These are phyloP conservation scores for Nelumbo lutea DNA, from an alignment of 164 flowering plant species.

Conservation along the genomic window DNA sequence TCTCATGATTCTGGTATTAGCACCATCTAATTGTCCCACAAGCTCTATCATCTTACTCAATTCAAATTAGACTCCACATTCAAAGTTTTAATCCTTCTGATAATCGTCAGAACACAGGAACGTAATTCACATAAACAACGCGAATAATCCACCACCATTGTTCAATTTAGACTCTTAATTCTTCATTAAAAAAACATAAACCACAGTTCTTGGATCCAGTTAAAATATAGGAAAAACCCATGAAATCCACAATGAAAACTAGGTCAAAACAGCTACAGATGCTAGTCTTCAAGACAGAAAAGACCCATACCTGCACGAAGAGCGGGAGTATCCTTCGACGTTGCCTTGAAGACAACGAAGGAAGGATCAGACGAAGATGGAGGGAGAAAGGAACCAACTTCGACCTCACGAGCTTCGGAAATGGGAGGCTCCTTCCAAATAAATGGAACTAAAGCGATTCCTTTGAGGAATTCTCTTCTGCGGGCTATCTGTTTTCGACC, in stretches of 20 bases:
- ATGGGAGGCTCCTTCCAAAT: constrained; percentile 14
- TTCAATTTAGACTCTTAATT: too few relatives aligned
- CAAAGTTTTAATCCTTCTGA: too few relatives aligned
- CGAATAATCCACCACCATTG: too few relatives aligned
- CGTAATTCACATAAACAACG: too few relatives aligned
- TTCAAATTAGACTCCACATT: too few relatives aligned
- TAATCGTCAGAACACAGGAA: neutral
- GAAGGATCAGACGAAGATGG: constrained; percentile 67
- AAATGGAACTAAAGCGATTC: constrained; percentile 34
- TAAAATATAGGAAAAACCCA: neutral
- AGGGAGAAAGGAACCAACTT: constrained; percentile 82
- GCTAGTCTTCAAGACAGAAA: neutral
- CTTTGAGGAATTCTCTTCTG: constrained; percentile 47
- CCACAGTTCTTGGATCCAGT: neutral
- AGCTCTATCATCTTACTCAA: too few relatives aligned
- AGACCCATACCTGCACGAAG: constrained; percentile 78
- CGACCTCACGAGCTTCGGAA: constrained; percentile 58
- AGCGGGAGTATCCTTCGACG: constrained; percentile 87
- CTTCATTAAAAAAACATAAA: neutral
- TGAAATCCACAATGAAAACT: neutral
- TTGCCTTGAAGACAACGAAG: constrained; percentile 86
- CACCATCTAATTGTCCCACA: too few relatives aligned
- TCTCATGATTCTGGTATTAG: too few relatives aligned
- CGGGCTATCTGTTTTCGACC: neutral
- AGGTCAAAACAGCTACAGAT: neutral